Evolutionary conservation across 306 rosid species (phyloP).

Genomic region (Quercus suber): DNA sequence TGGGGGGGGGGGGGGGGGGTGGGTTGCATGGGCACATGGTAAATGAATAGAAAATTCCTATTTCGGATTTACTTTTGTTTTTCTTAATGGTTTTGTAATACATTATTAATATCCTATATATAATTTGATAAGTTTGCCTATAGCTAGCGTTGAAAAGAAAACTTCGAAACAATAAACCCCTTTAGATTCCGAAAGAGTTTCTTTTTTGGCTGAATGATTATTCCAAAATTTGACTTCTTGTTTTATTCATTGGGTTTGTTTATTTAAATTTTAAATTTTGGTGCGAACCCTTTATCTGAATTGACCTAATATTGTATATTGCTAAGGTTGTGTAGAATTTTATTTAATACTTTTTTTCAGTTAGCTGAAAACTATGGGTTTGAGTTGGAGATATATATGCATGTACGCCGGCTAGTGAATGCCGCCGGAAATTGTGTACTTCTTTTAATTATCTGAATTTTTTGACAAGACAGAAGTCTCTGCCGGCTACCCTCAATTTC

Average conservation of each 20-base stretch:
- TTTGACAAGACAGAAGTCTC: not conserved
- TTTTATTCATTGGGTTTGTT: not conserved
- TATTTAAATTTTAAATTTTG: no score
- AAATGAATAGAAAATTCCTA: no score
- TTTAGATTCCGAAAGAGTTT: not conserved
- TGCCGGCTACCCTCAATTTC: not conserved
- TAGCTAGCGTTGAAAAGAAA: not conserved
- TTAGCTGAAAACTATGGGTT: not conserved
- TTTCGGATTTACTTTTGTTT: no score
- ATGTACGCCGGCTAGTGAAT: slow-evolving; percentile 1
- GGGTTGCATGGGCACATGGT: no score
- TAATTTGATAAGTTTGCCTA: not conserved
- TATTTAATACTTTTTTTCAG: not conserved
- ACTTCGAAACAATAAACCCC: not conserved
- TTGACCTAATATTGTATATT: no score
- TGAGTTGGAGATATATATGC: not conserved
- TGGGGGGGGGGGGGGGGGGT: no score
- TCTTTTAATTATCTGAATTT: not conserved
- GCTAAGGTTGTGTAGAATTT: not conserved
- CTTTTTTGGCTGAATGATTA: no score
- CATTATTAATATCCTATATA: not conserved
- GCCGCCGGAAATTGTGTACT: not conserved
- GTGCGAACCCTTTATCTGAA: not conserved
- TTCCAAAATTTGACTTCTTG: not conserved
- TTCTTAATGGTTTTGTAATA: no score